Evolutionary conservation across 108 stramenopile species (phyloP).

Genomic region (Nitzschia sp.): DNA sequence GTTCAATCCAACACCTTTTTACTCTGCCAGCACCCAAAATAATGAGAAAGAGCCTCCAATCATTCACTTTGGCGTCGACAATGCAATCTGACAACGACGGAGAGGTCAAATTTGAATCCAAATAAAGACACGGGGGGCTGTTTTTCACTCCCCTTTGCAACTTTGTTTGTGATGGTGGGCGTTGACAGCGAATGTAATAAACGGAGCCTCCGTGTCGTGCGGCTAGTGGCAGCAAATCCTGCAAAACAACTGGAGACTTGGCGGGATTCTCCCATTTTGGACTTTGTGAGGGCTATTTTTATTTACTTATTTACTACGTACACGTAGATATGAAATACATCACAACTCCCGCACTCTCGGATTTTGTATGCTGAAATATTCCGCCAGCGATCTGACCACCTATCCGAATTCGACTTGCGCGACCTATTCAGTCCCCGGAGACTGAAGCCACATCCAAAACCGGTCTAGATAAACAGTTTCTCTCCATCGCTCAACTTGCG

Average conservation of each 20-base stretch:
- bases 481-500: neutral
- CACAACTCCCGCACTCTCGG: neutral
- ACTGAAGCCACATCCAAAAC: neutral
- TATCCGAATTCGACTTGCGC: neutral
- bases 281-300: conserved; percentile 13
- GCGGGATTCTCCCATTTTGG: conserved; percentile 3
- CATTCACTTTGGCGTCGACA: conserved; percentile 3
- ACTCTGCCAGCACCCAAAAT: neutral
- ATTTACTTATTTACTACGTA: too few species aligned
- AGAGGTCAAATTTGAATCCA: conserved; percentile 18
- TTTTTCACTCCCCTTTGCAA: conserved; percentile 17
- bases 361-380: neutral
- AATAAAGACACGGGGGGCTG: conserved; percentile 16
- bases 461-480: neutral
- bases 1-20: neutral
- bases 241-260: neutral
- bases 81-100: neutral
- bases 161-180: conserved; percentile 7
- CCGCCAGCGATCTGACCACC: neutral
- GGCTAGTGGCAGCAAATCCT: neutral
- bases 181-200: conserved; percentile 5
- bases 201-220: neutral
- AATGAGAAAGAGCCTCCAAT: neutral
- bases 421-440: neutral
- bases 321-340: neutral